Evolutionary conservation across 345 rosid genomes (phyloP).

Genomic region (Populus davidiana): DNA sequence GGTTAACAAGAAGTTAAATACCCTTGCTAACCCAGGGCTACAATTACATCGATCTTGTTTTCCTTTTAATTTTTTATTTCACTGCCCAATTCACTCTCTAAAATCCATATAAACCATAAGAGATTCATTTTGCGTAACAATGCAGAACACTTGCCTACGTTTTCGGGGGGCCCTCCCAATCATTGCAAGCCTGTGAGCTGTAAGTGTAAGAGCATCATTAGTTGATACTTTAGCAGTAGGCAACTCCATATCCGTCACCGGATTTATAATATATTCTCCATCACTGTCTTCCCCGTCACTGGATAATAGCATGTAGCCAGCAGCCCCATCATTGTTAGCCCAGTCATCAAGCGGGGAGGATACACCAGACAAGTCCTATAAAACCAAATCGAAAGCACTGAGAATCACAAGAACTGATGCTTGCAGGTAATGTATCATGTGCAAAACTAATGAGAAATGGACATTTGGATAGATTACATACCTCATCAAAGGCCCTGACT

Average conservation of each 20-base stretch:
- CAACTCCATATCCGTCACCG: conserved; percentile 50
- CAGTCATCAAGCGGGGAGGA: conserved; percentile 44
- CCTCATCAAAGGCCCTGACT: conserved; percentile 54
- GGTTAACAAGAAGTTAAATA: background rate
- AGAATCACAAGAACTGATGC: background rate
- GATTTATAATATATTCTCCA: conserved; percentile 53
- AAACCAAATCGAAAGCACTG: background rate
- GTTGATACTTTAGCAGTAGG: conserved; percentile 41
- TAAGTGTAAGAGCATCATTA: conserved; percentile 49
- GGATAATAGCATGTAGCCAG: conserved; percentile 48
- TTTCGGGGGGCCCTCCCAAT: conserved; percentile 51
- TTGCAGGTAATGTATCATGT: too few relatives aligned
- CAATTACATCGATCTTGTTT: background rate
- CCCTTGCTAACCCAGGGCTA: background rate
- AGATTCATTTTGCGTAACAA: background rate
- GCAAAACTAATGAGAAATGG: background rate
- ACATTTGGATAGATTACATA: background rate
- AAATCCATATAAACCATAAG: background rate
- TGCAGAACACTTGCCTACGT: conserved; percentile 52
- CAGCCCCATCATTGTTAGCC: conserved; percentile 35
- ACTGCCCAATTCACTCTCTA: background rate
- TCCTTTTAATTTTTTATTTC: background rate
- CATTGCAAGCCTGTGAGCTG: conserved; percentile 61
- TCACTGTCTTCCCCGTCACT: conserved; percentile 89
- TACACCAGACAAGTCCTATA: conserved; percentile 41